Evolutionary conservation across 805 yeast genomes (phyloP), one percentile per base, ranked within the genome.

Genomic region (Spathaspora passalidarum): DNA sequence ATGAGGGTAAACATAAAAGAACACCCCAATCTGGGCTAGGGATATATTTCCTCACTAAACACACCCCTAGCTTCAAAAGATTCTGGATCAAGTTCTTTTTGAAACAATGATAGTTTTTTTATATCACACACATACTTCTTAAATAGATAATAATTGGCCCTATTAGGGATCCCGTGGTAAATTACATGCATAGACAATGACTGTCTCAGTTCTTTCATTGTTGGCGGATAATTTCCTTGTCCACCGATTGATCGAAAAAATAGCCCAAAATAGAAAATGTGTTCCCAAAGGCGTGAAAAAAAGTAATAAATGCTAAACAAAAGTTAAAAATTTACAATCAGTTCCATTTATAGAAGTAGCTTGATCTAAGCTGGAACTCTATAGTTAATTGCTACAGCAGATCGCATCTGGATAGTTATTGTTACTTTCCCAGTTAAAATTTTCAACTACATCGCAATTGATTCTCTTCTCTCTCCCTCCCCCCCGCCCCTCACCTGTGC

Each of bases 381-480:
- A n/a, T n/a, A n/a, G n/a, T n/a, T n/a, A n/a, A n/a, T n/a, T n/a
- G 25, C 29, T 25, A n/a, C 29, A n/a, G 8, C 13, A 25, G 29
- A 25, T 4, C 29, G 13, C 9, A 25, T 25, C 29, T 25, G 13
- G 29, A 25, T 10, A 10, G 9, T 4, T 25, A 4, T 4, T 7
- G 3, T 4, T 25, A 10, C 9, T n/a, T 25, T 25, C 13, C n/a
- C 29, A n/a, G 34, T 29, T 26, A 29, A 29, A 29, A 29, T n/a
- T 29, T 29, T 14, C 34, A 29, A 29, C 34, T 17, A 29, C 34
- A n/a, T n/a, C n/a, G n/a, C n/a, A n/a, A n/a, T n/a, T n/a, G n/a
- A n/a, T n/a, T n/a, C n/a, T n/a, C 4, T 79, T 83, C 3, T 9
- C 11, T 9, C 11, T 26, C 6, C 20, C 14, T 6, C 11, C 21